Evolutionary conservation across 768 basidiomycete species (phyloP).

Genomic region (Mycena vulgaris): DNA sequence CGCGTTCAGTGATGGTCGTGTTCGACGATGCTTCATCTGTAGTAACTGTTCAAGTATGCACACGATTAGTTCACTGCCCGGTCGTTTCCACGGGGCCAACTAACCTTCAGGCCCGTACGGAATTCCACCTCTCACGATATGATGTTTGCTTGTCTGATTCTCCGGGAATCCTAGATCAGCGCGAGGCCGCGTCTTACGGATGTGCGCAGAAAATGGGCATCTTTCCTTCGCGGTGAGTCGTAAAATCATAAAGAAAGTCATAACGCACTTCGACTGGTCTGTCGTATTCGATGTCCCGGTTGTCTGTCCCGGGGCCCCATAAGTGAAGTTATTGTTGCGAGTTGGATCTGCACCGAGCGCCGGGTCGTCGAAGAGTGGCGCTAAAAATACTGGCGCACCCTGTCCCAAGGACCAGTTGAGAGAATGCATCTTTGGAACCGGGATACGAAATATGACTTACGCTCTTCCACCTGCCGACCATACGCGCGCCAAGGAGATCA

Average conservation of each 20-base stretch:
- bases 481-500: constrained; percentile 49
- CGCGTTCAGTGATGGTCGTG: constrained; percentile 18
- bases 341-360: constrained; percentile 24
- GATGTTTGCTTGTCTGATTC: constrained; percentile 28
- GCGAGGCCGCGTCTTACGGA: constrained; percentile 44
- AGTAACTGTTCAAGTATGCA: neutral
- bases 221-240: too few relatives aligned
- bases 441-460: constrained; percentile 24
- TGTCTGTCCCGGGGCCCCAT: constrained; percentile 17
- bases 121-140: constrained; percentile 51
- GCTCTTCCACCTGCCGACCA: constrained; percentile 53
- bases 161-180: constrained; percentile 39
- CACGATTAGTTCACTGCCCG: neutral
- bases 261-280: constrained; percentile 28
- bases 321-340: constrained; percentile 33
- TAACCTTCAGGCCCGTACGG: constrained; percentile 50
- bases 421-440: neutral
- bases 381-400: constrained; percentile 38
- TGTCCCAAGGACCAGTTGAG: constrained; percentile 36
- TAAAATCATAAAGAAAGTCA: neutral
- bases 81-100: neutral
- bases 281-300: neutral
- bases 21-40: constrained; percentile 3
- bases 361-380: constrained; percentile 36
- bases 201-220: constrained; percentile 34